Evolutionary conservation across 257 asterid genomes (phyloP).

Genomic region (Galeopsis tetrahit): DNA sequence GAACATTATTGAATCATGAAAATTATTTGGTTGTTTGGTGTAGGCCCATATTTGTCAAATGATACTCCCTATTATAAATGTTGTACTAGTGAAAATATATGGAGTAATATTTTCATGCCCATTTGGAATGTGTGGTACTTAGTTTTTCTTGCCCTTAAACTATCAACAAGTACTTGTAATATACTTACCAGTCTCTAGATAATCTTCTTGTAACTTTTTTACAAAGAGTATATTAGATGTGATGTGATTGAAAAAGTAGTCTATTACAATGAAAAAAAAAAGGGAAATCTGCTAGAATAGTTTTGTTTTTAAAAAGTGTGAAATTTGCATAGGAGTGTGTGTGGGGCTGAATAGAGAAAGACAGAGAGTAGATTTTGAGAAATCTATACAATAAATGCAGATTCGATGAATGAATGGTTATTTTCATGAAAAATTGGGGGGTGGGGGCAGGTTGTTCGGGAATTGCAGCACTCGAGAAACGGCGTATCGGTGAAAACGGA

Average conservation of each 20-base stretch:
- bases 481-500: constrained; percentile 79
- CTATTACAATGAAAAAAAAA: too few species aligned
- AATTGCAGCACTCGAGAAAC: constrained; percentile 83
- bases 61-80: constrained; percentile 21
- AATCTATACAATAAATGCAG: constrained; percentile 32
- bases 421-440: constrained; percentile 40
- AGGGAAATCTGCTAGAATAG: too few species aligned
- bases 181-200: too few species aligned
- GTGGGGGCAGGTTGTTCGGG: constrained; percentile 77
- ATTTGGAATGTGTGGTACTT: background rate
- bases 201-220: too few species aligned
- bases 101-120: background rate
- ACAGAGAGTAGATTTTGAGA: background rate
- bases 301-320: background rate
- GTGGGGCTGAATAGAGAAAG: constrained; percentile 13
- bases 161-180: too few species aligned
- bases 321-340: constrained; percentile 31
- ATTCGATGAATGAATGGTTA: constrained; percentile 32
- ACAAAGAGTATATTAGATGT: too few species aligned
- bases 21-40: constrained; percentile 6
- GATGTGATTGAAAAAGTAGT: too few species aligned
- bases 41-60: constrained; percentile 27
- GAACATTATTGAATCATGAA: background rate
- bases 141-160: too few species aligned
- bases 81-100: constrained; percentile 1